Base-by-base conservation (phyloP, 1,284 basidiomycete genomes). In the Cystobasidium pallidum region DNA sequence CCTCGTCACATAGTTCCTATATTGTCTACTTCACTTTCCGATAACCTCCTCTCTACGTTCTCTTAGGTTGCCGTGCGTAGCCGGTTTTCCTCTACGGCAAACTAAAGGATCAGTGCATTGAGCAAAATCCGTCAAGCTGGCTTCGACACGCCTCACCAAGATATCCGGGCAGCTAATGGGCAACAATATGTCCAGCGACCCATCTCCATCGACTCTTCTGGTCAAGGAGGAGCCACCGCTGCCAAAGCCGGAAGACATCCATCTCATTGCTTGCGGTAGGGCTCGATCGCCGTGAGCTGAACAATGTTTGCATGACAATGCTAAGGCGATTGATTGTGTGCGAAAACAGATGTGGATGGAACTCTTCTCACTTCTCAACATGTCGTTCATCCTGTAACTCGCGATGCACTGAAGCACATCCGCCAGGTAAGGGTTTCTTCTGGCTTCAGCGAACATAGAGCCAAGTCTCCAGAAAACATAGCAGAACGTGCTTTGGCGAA, bases 331-430 rank as follows among this genome's bases (percentile, higher is more conserved):
- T 15, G n/a, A 45, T 6, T 49, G n/a, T 8, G 15, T 39, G 36
- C n/a, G 15, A 41, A 41, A 41, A 30, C n/a, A 68, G 70, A 72
- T 34, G 70, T 72, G 26, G 70, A 72, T 66, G 70, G 70, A 11
- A 72, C 70, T n/a, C 70, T 72, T 10, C 62, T 74, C 2, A 61
- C 62, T 17, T 57, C 51, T 8, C 21, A 71, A 34, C 73, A 74
- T 54, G 66, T 51, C 32, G 41, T 74, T 21, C 73, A 74, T 49
- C 57, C 57, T 28, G n/a, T 55, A 7, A 74, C 67, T 32, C n/a
- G 57, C 19, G 43, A 39, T 28, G 73, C 73, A n/a, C 21, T 74
- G 43, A 58, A 71, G 51, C 43, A 70, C 34, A 59, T 71, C 24
- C 62, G 70, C 26, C 26, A 36, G 59, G 68, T 71, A 47, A 24